These are phyloP conservation scores for Epichloe baconii DNA, from an alignment of 2,329 filamentous ascomycete species.

Conservation along the genomic window DNA sequence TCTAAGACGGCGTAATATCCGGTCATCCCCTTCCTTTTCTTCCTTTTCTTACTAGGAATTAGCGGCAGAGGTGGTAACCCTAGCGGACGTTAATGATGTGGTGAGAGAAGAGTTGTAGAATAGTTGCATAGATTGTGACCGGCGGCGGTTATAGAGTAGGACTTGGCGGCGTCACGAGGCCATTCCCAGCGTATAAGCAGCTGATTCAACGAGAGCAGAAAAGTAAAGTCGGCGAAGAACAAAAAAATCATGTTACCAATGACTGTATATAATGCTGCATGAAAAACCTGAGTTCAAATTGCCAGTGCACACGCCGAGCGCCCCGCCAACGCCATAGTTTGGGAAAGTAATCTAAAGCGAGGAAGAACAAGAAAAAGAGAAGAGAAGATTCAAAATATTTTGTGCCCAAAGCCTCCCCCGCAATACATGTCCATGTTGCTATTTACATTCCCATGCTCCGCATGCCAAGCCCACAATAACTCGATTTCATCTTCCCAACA, in stretches of 20 bases:
- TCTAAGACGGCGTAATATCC: constrained; percentile 5
- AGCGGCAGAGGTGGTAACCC: neutral
- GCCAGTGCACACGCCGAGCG: too few species aligned
- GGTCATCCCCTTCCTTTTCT: neutral
- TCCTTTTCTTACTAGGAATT: neutral
- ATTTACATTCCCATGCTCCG: too few species aligned
- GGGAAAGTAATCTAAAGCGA: too few species aligned
- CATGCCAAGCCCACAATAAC: too few species aligned
- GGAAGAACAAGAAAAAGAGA: neutral
- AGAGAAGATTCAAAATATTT: neutral
- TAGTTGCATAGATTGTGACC: constrained; percentile 1
- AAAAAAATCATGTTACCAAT: neutral
- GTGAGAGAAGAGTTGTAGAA: constrained; percentile 1
- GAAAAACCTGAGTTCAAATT: too few species aligned
- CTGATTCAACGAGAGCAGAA: neutral
- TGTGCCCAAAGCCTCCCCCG: neutral
- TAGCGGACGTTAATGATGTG: neutral
- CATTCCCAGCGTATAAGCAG: neutral
- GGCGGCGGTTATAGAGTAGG: neutral
- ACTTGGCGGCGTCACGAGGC: neutral
- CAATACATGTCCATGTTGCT: neutral
- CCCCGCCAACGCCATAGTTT: too few species aligned
- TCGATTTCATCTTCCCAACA: too few species aligned
- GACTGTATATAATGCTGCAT: neutral
- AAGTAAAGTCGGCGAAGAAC: neutral